Evolutionary conservation across 768 basidiomycete genomes (phyloP), one percentile per base, ranked within the genome.

Genomic region (Tulasnella sp.): DNA sequence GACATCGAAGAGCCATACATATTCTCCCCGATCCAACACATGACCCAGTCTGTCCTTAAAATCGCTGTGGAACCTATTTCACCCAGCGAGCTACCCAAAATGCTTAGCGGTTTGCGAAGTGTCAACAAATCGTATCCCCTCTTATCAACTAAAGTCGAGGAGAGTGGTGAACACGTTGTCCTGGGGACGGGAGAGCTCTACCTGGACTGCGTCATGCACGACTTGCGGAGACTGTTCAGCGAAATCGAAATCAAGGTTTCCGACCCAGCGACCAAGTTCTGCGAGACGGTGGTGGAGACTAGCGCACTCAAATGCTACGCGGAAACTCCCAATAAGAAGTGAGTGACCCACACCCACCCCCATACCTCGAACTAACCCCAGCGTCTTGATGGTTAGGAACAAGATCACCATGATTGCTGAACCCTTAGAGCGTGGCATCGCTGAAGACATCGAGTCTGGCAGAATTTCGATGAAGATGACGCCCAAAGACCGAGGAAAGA

Each of bases 201-300:
- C 84, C 86, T 99, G 80, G 97, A 99, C 82, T 97, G 92, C 79
- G 93, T 97, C 67, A 91, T 99, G 91, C 97, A 99, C 81, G 97
- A 99, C 83, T 84, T 99, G 71, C 87, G 97, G 78, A 89, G 88
- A 78, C 81, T 99, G 77, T 99, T 97, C 85, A 91, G 96, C 38
- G 97, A 99, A 85, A 97, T 99, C 80, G 97, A 99, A 86, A 98
- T 99, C 87, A 99, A 99, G 86, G 96, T 99, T 17, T 99, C 97
- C 31, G 97, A 99, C 85, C 97, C 97, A 1, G 96, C 99, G 49
- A 97, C 96, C 19, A 94, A 95, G 82, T 99, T 99, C 85, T 93
- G 94, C 81, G 97, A 99, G 85, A 99, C 97, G 1, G 97, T 99
- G 29, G 85, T 98, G 79, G 97, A 99, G 86, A 99, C 97, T 39